Percentiles rank a stretch among this genome's conserved stretches.
These are phyloP conservation scores for Ajuga chamaepitys DNA, from an alignment of 257 asterid species.

Conservation along the genomic window DNA sequence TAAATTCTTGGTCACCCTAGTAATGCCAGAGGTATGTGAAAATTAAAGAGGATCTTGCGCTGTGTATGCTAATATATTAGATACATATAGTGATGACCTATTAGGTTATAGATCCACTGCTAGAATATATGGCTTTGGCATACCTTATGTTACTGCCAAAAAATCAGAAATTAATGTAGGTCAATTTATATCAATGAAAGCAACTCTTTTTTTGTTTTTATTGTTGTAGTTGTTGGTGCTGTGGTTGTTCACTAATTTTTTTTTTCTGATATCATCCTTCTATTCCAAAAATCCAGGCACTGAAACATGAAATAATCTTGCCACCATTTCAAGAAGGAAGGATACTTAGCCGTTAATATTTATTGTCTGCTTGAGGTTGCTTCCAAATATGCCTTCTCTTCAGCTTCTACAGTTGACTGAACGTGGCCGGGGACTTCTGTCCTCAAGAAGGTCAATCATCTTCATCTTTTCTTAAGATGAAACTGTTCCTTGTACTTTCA, in stretches of 20 bases:
- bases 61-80: neutral
- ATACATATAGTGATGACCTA: neutral
- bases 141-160: neutral
- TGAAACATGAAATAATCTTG: slow-evolving; percentile 18
- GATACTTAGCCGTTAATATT: slow-evolving; percentile 23
- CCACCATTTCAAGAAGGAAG: slow-evolving; percentile 22
- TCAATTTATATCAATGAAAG: neutral
- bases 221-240: too few species aligned
- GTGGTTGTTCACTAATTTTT: slow-evolving; percentile 8
- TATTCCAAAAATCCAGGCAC: slow-evolving; percentile 22
- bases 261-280: slow-evolving; percentile 2
- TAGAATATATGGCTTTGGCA: neutral
- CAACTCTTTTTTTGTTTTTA: neutral
- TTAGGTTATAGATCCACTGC: neutral
- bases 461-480: slow-evolving; percentile 4
- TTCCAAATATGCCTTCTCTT: slow-evolving; percentile 77
- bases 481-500: neutral
- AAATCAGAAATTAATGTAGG: neutral
- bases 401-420: slow-evolving; percentile 97
- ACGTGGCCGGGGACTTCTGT: slow-evolving; percentile 85
- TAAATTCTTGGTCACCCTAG: neutral
- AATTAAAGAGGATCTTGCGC: neutral
- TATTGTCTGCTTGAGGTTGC: slow-evolving; percentile 33
- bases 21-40: slow-evolving; percentile 10
- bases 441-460: slow-evolving; percentile 72